A percentile compares a stretch with the other conserved stretches of the same genome.
These are phyloP conservation scores for Jacaranda copaia DNA, from an alignment of 257 asterid genomes.

Conservation along the genomic window DNA sequence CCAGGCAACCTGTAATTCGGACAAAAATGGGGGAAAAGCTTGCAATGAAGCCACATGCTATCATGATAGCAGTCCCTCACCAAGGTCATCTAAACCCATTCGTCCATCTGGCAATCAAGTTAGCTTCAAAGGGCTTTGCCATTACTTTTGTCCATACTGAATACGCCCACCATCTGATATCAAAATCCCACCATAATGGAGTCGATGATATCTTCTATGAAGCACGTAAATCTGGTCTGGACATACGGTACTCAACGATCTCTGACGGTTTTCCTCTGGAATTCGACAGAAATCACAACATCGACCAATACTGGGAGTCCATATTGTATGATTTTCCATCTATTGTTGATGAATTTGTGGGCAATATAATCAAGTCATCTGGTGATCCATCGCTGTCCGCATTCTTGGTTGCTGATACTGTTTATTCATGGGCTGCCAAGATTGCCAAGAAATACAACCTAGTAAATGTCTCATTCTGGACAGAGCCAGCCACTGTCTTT, in stretches of 20 bases:
- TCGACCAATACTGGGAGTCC: constrained; percentile 28
- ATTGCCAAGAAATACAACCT: constrained; percentile 43
- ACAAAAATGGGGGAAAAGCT: constrained; percentile 8
- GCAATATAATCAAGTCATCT: constrained; percentile 28
- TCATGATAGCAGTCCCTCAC: constrained; percentile 53
- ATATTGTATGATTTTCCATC: constrained; percentile 43
- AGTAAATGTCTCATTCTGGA: not conserved
- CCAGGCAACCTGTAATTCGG: too few species aligned
- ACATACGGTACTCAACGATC: constrained; percentile 32
- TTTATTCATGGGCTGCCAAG: constrained; percentile 34
- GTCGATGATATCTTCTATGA: constrained; percentile 35
- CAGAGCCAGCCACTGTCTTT: constrained; percentile 22
- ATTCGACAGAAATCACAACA: constrained; percentile 36
- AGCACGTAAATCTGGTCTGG: constrained; percentile 39
- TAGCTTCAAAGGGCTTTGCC: constrained; percentile 57
- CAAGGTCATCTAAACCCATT: constrained; percentile 64
- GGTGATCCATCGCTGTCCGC: constrained; percentile 33
- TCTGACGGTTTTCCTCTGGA: constrained; percentile 39
- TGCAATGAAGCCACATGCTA: constrained; percentile 50
- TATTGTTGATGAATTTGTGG: constrained; percentile 48
- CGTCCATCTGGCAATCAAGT: constrained; percentile 50
- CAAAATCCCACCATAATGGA: constrained; percentile 35
- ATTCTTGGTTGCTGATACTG: constrained; percentile 50
- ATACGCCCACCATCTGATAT: constrained; percentile 44
- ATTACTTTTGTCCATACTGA: constrained; percentile 55